These are phyloP conservation scores for Globisporangium polare DNA, from an alignment of 352 stramenopile species.

Conservation along the genomic window DNA sequence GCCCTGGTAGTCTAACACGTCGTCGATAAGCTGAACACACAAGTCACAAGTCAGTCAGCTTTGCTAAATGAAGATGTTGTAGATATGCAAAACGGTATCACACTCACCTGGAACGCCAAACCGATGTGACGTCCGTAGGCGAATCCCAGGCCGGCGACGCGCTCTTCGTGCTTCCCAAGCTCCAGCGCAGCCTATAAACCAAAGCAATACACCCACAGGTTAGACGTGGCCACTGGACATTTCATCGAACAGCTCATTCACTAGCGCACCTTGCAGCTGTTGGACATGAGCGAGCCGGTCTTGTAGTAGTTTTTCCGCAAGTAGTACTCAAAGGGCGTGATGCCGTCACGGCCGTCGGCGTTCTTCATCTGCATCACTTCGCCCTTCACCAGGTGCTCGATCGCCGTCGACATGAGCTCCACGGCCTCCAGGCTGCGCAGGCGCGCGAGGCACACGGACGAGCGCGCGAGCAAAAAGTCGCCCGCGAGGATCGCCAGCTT, in stretches of 20 bases:
- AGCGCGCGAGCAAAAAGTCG: conserved; percentile 97
- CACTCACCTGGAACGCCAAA: conserved; percentile 95
- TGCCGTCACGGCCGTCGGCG: conserved; percentile 51
- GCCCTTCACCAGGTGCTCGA: conserved; percentile 98
- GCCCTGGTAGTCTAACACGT: conserved; percentile 98
- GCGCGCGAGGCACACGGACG: conserved; percentile 93
- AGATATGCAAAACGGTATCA: background rate
- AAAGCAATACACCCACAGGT: background rate
- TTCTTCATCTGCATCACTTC: conserved; percentile 99
- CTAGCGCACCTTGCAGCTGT: conserved; percentile 83
- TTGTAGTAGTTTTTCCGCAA: conserved; percentile 99
- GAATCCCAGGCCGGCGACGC: conserved; percentile 88
- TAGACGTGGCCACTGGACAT: background rate
- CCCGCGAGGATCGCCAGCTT: conserved; percentile 98
- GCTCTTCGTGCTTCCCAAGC: conserved; percentile 88
- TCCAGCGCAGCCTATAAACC: conserved; percentile 76
- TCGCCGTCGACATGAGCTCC: conserved; percentile 97
- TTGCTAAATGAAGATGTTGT: background rate
- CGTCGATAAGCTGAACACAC: conserved; percentile 90
- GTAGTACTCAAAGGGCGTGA: conserved; percentile 94
- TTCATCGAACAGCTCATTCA: background rate
- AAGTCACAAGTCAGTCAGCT: background rate
- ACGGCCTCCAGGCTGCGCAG: conserved; percentile 94
- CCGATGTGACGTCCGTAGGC: conserved; percentile 97
- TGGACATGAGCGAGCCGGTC: conserved; percentile 98